Evolutionary conservation across 164 flowering plant species (phyloP).

Genomic region (Vitis cinerea): DNA sequence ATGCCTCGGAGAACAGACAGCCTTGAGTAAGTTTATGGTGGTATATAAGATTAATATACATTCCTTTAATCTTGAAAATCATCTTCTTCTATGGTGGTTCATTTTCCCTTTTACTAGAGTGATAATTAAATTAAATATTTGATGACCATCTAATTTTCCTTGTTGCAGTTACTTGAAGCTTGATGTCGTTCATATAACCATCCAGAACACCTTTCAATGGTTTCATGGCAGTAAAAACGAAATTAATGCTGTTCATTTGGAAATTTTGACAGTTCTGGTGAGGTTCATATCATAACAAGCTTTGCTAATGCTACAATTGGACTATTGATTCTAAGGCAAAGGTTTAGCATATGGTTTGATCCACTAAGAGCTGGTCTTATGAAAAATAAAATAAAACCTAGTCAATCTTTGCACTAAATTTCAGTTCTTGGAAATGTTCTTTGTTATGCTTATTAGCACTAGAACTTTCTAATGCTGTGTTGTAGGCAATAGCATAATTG

Average conservation of each 20-base stretch:
- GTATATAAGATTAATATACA: background rate
- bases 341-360: too few relatives aligned
- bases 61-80: background rate
- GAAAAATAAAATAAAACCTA: too few relatives aligned
- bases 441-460: too few relatives aligned
- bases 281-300: slow-evolving; percentile 9
- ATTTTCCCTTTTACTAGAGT: background rate
- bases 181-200: slow-evolving; percentile 91
- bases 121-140: background rate
- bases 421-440: too few relatives aligned
- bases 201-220: slow-evolving; percentile 83
- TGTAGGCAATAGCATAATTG: background rate
- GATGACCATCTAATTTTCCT: slow-evolving; percentile 5
- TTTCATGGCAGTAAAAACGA: slow-evolving; percentile 67
- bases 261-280: slow-evolving; percentile 66
- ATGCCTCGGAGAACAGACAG: slow-evolving; percentile 92
- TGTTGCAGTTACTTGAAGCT: slow-evolving; percentile 80
- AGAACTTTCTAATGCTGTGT: too few relatives aligned
- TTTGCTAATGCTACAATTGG: background rate
- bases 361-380: too few relatives aligned
- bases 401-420: too few relatives aligned
- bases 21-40: slow-evolving; percentile 56
- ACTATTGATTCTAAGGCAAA: background rate
- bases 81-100: background rate
- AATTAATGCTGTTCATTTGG: slow-evolving; percentile 79